A percentile compares a stretch with the other conserved stretches of the same genome.
phyloP scores from a whole-genome alignment of 2,329 filamentous ascomycete species.

The Hymenoscyphus scutula region DNA sequence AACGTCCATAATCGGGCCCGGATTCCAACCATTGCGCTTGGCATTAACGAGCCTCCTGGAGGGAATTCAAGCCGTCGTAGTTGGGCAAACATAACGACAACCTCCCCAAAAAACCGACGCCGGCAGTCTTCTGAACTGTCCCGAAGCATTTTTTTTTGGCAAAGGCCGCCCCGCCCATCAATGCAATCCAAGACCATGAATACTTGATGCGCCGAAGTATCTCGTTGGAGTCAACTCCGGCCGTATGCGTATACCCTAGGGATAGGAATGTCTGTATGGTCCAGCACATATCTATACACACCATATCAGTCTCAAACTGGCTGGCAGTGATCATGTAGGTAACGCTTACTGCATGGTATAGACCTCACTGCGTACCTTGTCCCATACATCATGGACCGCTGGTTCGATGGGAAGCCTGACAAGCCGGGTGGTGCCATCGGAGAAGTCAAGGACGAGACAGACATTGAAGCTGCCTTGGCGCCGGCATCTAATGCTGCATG shows the following conservation, averaged over 20 bases:
- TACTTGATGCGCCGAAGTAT: not conserved
- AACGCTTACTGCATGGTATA: too few relatives aligned
- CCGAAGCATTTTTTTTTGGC: too few relatives aligned
- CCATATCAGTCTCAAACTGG: conserved; percentile 3
- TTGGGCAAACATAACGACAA: not conserved
- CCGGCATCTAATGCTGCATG: too few relatives aligned
- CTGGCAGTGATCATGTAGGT: not conserved
- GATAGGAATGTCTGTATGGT: conserved; percentile 4
- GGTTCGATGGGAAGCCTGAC: conserved; percentile 4
- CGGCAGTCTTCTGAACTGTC: too few relatives aligned
- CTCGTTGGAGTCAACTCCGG: conserved; percentile 1
- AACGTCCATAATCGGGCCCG: conserved; percentile 3
- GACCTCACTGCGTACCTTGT: not conserved
- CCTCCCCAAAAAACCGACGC: too few relatives aligned
- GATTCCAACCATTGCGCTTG: conserved; percentile 1
- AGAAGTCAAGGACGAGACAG: conserved; percentile 3
- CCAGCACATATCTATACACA: conserved; percentile 3
- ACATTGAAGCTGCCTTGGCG: not conserved
- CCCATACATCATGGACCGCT: conserved; percentile 1
- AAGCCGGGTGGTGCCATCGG: conserved; percentile 2
- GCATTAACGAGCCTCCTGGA: conserved; percentile 2
- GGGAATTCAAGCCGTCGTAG: conserved; percentile 4
- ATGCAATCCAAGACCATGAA: too few relatives aligned
- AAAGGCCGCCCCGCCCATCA: too few relatives aligned
- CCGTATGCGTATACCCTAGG: conserved; percentile 4